Percentiles rank a stretch among this genome's conserved stretches.
These are phyloP conservation scores for Wickerhamiella kurtzmanii DNA, from an alignment of 805 yeast species.

Conservation along the genomic window DNA sequence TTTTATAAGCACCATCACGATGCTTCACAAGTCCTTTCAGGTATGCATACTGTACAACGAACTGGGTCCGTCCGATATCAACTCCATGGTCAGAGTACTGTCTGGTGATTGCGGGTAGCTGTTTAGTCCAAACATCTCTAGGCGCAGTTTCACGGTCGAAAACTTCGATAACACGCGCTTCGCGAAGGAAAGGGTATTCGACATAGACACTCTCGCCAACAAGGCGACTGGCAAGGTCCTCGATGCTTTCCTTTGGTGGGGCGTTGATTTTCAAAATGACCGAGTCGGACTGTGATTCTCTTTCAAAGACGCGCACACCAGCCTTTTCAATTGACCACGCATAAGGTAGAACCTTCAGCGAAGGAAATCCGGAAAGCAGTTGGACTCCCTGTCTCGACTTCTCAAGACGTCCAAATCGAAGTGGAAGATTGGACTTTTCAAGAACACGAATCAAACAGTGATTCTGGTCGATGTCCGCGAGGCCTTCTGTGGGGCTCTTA, in stretches of 20 bases:
- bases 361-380: slow-evolving; percentile 81
- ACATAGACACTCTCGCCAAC: slow-evolving; percentile 54
- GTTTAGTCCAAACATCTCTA: slow-evolving; percentile 32
- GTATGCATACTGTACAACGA: slow-evolving; percentile 55
- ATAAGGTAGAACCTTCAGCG: slow-evolving; percentile 58
- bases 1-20: slow-evolving; percentile 59
- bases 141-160: slow-evolving; percentile 40
- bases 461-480: slow-evolving; percentile 62
- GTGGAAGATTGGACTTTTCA: slow-evolving; percentile 5
- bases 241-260: slow-evolving; percentile 26
- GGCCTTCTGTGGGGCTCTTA: slow-evolving; percentile 62
- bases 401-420: slow-evolving; percentile 40
- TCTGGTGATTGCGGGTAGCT: slow-evolving; percentile 29
- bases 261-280: slow-evolving; percentile 53
- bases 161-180: slow-evolving; percentile 45
- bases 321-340: slow-evolving; percentile 38
- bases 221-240: slow-evolving; percentile 51
- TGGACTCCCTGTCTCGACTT: slow-evolving; percentile 61
- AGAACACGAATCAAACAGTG: slow-evolving; percentile 24
- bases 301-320: slow-evolving; percentile 67
- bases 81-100: slow-evolving; percentile 47
- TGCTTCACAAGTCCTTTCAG: slow-evolving; percentile 68
- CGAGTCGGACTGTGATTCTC: slow-evolving; percentile 72
- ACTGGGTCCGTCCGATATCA: slow-evolving; percentile 37
- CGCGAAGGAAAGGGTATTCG: slow-evolving; percentile 84